These are phyloP conservation scores for Escovopsis sp. DNA, from an alignment of 2,329 filamentous ascomycete species.

Conservation along the genomic window DNA sequence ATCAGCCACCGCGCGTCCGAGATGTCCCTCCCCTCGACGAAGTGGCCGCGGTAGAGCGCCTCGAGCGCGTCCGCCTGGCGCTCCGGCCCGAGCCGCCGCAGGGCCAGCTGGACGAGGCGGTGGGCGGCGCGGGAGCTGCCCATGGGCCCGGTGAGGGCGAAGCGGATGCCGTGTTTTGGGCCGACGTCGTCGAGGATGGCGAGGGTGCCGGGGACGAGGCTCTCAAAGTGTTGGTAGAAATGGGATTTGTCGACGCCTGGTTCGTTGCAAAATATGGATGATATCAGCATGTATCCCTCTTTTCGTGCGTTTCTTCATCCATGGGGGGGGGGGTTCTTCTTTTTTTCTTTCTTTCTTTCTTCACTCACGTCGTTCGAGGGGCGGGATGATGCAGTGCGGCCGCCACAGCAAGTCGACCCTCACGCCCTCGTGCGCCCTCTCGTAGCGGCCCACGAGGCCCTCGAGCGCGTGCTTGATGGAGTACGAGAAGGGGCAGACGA, in stretches of 20 bases:
- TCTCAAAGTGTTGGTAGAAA: conserved; percentile 19
- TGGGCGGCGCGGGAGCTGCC: conserved; percentile 32
- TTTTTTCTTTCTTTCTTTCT: background rate
- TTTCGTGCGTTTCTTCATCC: no score
- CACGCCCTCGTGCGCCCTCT: conserved; percentile 24
- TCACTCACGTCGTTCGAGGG: conserved; percentile 11
- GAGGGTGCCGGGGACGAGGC: conserved; percentile 14
- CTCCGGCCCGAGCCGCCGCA: conserved; percentile 14
- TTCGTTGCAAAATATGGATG: no score
- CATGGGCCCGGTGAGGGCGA: conserved; percentile 26
- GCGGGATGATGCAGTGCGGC: conserved; percentile 31
- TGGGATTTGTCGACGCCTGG: conserved; percentile 20
- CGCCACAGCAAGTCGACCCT: conserved; percentile 33
- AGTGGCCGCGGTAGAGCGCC: conserved; percentile 27
- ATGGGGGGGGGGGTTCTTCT: no score
- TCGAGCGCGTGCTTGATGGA: conserved; percentile 33
- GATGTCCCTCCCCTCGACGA: conserved; percentile 27
- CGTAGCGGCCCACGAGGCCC: conserved; percentile 27
- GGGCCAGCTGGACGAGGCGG: conserved; percentile 30
- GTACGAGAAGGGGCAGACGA: conserved; percentile 38
- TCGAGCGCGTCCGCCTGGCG: conserved; percentile 27
- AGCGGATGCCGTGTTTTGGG: conserved; percentile 21
- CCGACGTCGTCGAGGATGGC: conserved; percentile 19
- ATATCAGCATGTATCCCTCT: no score
- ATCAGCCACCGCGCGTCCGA: conserved; percentile 25